These are phyloP conservation scores for Insectozyma bohioensis DNA, from an alignment of 1,139 yeast species.

Conservation along the genomic window DNA sequence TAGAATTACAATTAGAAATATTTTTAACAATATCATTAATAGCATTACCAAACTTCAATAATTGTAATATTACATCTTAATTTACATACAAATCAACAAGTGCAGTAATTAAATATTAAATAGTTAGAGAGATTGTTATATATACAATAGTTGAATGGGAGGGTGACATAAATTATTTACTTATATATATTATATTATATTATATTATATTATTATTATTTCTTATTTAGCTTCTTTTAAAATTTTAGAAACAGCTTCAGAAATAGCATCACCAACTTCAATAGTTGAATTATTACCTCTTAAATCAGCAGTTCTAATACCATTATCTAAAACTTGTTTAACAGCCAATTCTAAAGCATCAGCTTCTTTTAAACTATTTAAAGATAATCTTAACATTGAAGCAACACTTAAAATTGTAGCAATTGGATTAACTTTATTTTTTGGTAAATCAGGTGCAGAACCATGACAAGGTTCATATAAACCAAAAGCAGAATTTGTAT, in stretches of 20 bases:
- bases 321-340: constrained; percentile 72
- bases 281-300: constrained; percentile 76
- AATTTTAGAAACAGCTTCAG: constrained; percentile 63
- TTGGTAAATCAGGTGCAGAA: constrained; percentile 91
- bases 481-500: constrained; percentile 90
- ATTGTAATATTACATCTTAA: too few relatives aligned
- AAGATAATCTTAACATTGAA: constrained; percentile 91
- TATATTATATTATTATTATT: too few relatives aligned
- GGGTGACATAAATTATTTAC: too few relatives aligned
- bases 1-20: too few relatives aligned
- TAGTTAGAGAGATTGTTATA: too few relatives aligned
- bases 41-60: too few relatives aligned
- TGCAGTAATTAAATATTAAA: too few relatives aligned
- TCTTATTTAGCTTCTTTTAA: constrained; percentile 28
- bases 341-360: constrained; percentile 90
- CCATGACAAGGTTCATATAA: constrained; percentile 98
- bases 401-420: constrained; percentile 96
- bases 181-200: too few relatives aligned
- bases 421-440: constrained; percentile 87
- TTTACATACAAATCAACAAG: too few relatives aligned
- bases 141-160: too few relatives aligned
- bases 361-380: constrained; percentile 81
- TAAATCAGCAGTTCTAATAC: constrained; percentile 88
- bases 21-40: too few relatives aligned
- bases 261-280: constrained; percentile 94